Conservation (phyloP, 2,329 filamentous ascomycete genomes). For the Fusarium metavorans region DNA sequence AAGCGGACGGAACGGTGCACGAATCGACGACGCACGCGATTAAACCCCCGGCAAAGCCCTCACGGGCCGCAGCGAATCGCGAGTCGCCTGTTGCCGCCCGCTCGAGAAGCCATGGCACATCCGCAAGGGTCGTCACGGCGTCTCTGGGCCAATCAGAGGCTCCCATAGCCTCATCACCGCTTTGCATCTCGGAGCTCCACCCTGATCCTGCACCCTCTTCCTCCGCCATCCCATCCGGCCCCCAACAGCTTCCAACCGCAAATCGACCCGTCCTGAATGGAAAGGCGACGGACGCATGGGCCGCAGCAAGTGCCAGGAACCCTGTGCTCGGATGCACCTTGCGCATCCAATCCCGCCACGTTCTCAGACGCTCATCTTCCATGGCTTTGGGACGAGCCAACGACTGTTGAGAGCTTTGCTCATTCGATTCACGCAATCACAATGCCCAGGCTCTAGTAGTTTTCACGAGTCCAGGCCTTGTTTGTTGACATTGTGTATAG, state of each 20-base stretch:
- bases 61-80: constrained; percentile 35
- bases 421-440: constrained; percentile 34
- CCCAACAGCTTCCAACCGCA: constrained; percentile 30
- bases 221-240: constrained; percentile 15
- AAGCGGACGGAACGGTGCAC: constrained; percentile 20
- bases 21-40: constrained; percentile 33
- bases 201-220: constrained; percentile 30
- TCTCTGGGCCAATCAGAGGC: constrained; percentile 38
- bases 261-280: constrained; percentile 23
- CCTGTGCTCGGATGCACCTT: constrained; percentile 22
- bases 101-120: constrained; percentile 20
- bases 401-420: constrained; percentile 24
- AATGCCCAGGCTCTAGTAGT: constrained; percentile 18
- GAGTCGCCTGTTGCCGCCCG: constrained; percentile 41
- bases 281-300: constrained; percentile 11
- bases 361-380: constrained; percentile 40
- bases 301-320: constrained; percentile 39
- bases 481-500: constrained; percentile 6
- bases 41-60: constrained; percentile 16
- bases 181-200: constrained; percentile 35
- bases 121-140: constrained; percentile 31
- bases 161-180: constrained; percentile 28
- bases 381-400: constrained; percentile 37
- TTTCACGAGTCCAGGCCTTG: constrained; percentile 13
- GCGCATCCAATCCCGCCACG: constrained; percentile 40